A percentile compares a stretch with the other conserved stretches of the same genome.
These are phyloP conservation scores for Tinospora cordifolia DNA, from an alignment of 164 flowering plant species.

Conservation along the genomic window DNA sequence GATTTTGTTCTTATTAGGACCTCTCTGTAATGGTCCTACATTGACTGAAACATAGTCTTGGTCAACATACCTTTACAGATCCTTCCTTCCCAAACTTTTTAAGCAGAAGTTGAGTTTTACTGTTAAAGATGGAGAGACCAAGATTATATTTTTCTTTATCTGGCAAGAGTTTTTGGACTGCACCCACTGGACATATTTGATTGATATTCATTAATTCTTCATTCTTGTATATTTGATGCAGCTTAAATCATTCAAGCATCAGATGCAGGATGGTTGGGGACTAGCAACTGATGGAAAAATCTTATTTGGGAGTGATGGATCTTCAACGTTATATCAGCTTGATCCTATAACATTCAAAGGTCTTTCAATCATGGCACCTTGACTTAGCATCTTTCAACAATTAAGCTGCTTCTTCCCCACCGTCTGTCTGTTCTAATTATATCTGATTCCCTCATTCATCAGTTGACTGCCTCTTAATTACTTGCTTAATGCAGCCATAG, in stretches of 20 bases:
- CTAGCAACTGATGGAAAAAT: constrained; percentile 92
- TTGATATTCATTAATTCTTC: not conserved
- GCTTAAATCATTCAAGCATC: constrained; percentile 57
- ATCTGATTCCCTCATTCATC: constrained; percentile 1
- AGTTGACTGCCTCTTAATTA: constrained; percentile 10
- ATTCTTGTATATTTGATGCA: constrained; percentile 27
- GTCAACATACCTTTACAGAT: no score
- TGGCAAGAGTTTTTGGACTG: not conserved
- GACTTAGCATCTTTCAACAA: not conserved
- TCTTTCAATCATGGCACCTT: constrained; percentile 20
- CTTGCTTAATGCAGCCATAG: constrained; percentile 39
- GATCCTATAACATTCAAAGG: constrained; percentile 70
- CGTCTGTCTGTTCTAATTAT: not conserved
- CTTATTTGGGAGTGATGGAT: constrained; percentile 92
- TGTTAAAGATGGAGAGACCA: not conserved
- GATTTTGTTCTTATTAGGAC: no score
- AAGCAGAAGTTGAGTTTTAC: not conserved
- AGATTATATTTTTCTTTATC: not conserved
- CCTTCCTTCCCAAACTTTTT: no score
- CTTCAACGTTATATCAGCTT: constrained; percentile 71
- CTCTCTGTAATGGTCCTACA: not conserved
- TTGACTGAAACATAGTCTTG: no score
- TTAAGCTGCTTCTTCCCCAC: not conserved
- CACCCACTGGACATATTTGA: not conserved
- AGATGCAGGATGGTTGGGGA: constrained; percentile 98